Conservation (phyloP, 2,329 filamentous ascomycete species). For the Gnomoniopsis sp. region DNA sequence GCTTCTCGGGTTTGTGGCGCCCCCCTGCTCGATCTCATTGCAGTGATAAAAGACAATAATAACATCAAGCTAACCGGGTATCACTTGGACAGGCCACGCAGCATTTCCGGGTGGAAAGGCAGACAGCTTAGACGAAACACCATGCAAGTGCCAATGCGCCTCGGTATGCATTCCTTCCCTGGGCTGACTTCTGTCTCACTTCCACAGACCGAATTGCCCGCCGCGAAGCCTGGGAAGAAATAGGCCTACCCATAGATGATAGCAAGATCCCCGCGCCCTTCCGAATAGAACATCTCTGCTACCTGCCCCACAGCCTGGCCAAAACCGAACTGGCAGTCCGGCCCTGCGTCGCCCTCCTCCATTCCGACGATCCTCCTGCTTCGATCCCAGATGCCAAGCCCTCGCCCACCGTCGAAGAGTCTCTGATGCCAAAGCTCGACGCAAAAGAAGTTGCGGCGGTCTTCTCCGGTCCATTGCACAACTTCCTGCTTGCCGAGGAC, state of each 20-base stretch:
- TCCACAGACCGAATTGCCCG: conserved; percentile 74
- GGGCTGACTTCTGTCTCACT: background rate
- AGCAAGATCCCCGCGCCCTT: conserved; percentile 70
- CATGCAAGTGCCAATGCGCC: conserved; percentile 42
- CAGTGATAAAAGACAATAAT: background rate
- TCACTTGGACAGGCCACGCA: conserved; percentile 57
- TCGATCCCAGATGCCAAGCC: conserved; percentile 16
- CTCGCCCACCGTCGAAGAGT: conserved; percentile 57
- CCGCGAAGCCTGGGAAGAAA: conserved; percentile 89
- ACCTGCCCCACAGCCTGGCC: conserved; percentile 69
- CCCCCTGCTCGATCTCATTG: background rate
- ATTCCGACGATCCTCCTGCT: conserved; percentile 49
- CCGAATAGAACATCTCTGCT: conserved; percentile 81
- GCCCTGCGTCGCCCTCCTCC: conserved; percentile 75
- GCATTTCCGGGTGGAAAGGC: conserved; percentile 80
- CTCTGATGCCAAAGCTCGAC: conserved; percentile 76
- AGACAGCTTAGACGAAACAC: conserved; percentile 54
- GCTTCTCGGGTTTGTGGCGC: conserved; percentile 56
- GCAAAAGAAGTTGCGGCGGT: conserved; percentile 90
- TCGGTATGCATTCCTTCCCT: background rate
- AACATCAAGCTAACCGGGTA: background rate
- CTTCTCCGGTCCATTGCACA: conserved; percentile 84
- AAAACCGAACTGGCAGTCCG: conserved; percentile 71
- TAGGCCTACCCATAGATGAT: conserved; percentile 76
- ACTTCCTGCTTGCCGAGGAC: conserved; percentile 67